These are phyloP conservation scores for Litchi chinensis DNA, from an alignment of 345 rosid genomes.

Conservation along the genomic window DNA sequence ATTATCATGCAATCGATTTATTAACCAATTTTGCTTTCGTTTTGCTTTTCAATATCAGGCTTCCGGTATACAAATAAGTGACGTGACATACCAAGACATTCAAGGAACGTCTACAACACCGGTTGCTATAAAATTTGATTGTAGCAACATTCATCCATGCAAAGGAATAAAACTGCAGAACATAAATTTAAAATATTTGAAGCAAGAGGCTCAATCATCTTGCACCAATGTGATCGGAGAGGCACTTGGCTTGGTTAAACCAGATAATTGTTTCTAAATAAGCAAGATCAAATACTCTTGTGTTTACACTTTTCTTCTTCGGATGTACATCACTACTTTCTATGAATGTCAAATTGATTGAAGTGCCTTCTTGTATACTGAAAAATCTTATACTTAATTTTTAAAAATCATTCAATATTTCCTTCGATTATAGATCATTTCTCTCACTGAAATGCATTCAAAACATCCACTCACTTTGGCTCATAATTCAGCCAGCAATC, in stretches of 20 bases:
- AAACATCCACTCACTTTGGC: not conserved
- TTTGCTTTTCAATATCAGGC: not conserved
- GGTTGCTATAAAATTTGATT: slow-evolving; percentile 43
- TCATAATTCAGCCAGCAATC: not conserved
- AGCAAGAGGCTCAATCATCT: slow-evolving; percentile 35
- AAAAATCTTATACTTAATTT: not conserved
- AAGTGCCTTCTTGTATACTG: not conserved
- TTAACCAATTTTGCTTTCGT: not conserved
- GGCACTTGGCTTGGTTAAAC: slow-evolving; percentile 31
- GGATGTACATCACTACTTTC: not conserved
- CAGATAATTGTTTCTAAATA: slow-evolving; percentile 32
- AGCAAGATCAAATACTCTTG: not conserved
- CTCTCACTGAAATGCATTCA: not conserved
- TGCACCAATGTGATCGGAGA: slow-evolving; percentile 39
- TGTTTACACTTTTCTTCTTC: not conserved
- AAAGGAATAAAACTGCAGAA: slow-evolving; percentile 30
- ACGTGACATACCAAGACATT: slow-evolving; percentile 38
- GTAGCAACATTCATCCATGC: slow-evolving; percentile 43
- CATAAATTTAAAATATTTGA: slow-evolving; percentile 28
- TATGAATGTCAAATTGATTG: not conserved
- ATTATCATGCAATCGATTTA: too few relatives aligned
- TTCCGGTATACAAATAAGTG: slow-evolving; percentile 39
- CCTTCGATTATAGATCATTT: not conserved
- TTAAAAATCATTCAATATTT: not conserved
- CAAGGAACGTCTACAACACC: slow-evolving; percentile 43